phyloP scores from a whole-genome alignment of 768 basidiomycete species.

The Candolleomyces eurysporus region DNA sequence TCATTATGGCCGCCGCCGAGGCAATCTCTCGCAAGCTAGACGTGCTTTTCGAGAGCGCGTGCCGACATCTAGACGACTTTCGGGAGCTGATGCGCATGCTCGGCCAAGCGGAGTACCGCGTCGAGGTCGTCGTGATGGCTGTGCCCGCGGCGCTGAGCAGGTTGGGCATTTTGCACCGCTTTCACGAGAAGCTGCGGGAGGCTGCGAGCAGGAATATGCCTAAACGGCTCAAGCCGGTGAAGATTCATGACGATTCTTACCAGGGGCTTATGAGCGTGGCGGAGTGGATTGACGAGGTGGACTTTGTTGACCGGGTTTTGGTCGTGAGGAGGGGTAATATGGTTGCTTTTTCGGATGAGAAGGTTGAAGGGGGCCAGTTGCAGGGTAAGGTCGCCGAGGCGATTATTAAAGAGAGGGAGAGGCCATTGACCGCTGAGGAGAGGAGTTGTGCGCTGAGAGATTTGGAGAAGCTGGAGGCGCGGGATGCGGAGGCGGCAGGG shows the following conservation, averaged over 20 bases:
- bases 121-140: background rate
- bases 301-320: background rate
- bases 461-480: background rate
- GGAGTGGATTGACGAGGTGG: background rate
- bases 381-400: background rate
- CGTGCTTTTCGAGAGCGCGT: background rate
- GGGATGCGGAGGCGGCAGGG: background rate
- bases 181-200: background rate
- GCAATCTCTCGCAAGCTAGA: background rate
- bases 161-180: background rate
- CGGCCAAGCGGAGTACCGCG: background rate
- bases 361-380: background rate
- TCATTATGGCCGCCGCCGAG: background rate
- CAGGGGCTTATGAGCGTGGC: background rate
- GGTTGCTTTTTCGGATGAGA: background rate
- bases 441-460: background rate
- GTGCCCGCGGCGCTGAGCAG: background rate
- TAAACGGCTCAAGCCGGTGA: background rate
- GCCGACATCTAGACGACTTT: background rate
- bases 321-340: background rate
- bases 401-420: background rate
- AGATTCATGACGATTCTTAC: background rate
- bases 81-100: background rate
- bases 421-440: background rate
- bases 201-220: background rate